Evolutionary conservation across 2,329 filamentous ascomycete genomes (phyloP).

Genomic region (Pyrenochaeta sp.): DNA sequence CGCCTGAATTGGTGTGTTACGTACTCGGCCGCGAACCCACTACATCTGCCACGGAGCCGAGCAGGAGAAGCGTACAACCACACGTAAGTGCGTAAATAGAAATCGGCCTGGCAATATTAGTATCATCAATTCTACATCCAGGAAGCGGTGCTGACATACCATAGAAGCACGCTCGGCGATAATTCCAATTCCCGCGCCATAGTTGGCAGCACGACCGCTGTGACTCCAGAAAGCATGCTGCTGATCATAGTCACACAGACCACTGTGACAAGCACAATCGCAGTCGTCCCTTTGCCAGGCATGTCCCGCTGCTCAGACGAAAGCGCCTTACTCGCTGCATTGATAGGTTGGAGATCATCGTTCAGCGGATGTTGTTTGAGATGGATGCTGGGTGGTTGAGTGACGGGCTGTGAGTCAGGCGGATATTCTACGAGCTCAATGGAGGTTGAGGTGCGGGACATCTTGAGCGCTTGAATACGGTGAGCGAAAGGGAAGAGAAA

Average conservation of each 20-base stretch:
- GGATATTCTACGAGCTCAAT: slow-evolving; percentile 32
- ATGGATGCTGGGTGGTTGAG: slow-evolving; percentile 18
- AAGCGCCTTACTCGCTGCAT: slow-evolving; percentile 14
- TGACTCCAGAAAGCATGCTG: slow-evolving; percentile 45
- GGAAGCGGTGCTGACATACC: slow-evolving; percentile 19
- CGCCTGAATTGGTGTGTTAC: not conserved
- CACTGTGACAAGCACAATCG: slow-evolving; percentile 34
- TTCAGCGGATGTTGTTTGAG: slow-evolving; percentile 16
- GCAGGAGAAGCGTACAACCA: slow-evolving; percentile 59
- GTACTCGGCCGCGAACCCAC: slow-evolving; percentile 54
- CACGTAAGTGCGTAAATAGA: slow-evolving; percentile 53
- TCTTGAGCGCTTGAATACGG: slow-evolving; percentile 6
- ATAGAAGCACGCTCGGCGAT: slow-evolving; percentile 34
- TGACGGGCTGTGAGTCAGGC: slow-evolving; percentile 14
- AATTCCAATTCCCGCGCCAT: slow-evolving; percentile 48
- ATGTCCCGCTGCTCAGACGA: slow-evolving; percentile 18
- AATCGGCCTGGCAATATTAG: slow-evolving; percentile 39
- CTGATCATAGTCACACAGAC: slow-evolving; percentile 38
- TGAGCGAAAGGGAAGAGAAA: too few relatives aligned
- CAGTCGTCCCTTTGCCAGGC: slow-evolving; percentile 33
- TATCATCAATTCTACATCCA: not conserved
- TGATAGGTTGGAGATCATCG: slow-evolving; percentile 23
- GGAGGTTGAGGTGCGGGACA: slow-evolving; percentile 36
- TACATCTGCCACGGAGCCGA: slow-evolving; percentile 60
- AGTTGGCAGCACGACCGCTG: slow-evolving; percentile 52